Evolutionary conservation across 352 stramenopile genomes (phyloP), one percentile per base, ranked within the genome.

Genomic region (Phytophthora lateralis): DNA sequence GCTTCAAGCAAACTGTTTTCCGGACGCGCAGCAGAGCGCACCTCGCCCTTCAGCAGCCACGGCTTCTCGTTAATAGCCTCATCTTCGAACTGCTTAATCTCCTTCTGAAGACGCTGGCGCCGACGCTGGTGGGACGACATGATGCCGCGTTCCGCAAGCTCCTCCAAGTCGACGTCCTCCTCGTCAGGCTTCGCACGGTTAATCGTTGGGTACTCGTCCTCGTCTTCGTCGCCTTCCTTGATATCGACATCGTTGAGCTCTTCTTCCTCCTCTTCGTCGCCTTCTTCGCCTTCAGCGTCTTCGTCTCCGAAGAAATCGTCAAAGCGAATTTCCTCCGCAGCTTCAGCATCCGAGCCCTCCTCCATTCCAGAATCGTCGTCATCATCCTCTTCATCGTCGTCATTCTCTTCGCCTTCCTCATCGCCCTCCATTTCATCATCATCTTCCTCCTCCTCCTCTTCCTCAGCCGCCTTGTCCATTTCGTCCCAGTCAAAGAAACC

Each of bases 1-100:
- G 85, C 88, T 62, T 98, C 91, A 17, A 98, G 69, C 60, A 98
- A 83, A 80, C 90, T 98, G 71, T 98, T 97, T 49, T 96, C 83
- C 8, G 93, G 91, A 69, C 93, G 90, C 29, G 85, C 82, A 11
- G 76, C 83, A 0, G 85, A 93, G 44, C 82, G 89, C 24, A 95
- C 84, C 72, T 98, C 95, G 60, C 95, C 95, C 60, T 92, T 96
- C 70, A 98, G 85, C 71, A 89, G 66, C 95, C 95, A 98, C 27
- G 91, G 91, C 68, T 98, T 98, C 55, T 98, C 92, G 4, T 84
- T 76, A n/a, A 98, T 74, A 15, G 95, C 81, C 61, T 95, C 79
- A 35, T 93, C 65, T 62, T 98, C 91, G 43, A 97, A 70, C 44
- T 93, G 73, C 39, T 87, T 80, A 56, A 98, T 97, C 52, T 97